Conservation (phyloP, 1,284 basidiomycete genomes). For the Phlebopus sp. region DNA sequence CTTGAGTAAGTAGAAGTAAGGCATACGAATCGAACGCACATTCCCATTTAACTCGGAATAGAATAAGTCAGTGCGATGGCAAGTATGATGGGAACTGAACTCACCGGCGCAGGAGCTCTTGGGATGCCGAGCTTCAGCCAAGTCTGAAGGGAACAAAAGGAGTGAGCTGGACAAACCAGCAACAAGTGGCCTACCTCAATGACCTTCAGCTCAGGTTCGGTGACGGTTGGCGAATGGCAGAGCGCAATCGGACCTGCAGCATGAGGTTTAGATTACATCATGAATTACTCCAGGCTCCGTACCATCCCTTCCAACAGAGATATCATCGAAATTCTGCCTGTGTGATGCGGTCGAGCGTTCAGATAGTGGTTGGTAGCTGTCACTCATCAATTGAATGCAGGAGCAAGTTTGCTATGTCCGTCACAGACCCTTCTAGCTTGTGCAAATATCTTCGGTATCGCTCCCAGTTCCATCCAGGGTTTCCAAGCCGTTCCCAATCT, state of each 20-base stretch:
- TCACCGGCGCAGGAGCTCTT: background rate
- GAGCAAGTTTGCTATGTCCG: background rate
- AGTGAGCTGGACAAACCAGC: background rate
- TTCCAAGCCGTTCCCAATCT: conserved; percentile 12
- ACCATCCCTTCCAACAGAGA: conserved; percentile 3
- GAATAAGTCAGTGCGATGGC: background rate
- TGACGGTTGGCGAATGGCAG: background rate
- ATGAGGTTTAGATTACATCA: background rate
- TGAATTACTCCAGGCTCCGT: background rate
- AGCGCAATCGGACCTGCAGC: conserved; percentile 5
- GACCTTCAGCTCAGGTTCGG: conserved; percentile 1
- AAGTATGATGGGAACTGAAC: background rate
- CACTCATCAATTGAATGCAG: background rate
- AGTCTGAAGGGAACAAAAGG: background rate
- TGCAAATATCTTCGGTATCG: conserved; percentile 1
- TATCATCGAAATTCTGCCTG: background rate
- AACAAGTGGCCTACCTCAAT: background rate
- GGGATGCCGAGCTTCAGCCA: conserved; percentile 1
- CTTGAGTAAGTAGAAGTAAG: background rate
- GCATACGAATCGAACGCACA: background rate
- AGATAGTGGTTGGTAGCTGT: background rate
- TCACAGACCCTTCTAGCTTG: conserved; percentile 9
- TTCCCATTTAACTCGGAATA: background rate
- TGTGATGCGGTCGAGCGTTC: background rate
- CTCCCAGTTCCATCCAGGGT: conserved; percentile 13